phyloP scores from a whole-genome alignment of 73 alveolate genomes.

The Paramecium sonneborni region DNA sequence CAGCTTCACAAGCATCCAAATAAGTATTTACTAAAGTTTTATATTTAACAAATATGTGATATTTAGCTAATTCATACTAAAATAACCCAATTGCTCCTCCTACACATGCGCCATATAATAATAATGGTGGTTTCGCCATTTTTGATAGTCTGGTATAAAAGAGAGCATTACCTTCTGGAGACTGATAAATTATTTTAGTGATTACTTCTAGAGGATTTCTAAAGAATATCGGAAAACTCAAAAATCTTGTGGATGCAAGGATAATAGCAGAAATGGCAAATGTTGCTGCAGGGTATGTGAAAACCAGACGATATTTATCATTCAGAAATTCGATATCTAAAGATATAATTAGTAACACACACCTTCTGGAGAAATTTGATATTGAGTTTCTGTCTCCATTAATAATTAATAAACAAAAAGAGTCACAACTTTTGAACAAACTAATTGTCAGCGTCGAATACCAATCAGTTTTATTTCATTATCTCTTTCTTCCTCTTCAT shows the following conservation, averaged over 20 bases:
- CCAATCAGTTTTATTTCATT: neutral
- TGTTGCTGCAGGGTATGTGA: neutral
- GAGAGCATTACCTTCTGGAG: conserved; percentile 11
- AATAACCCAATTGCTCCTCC: conserved; percentile 10
- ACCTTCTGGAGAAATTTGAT: conserved; percentile 7
- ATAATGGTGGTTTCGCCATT: neutral
- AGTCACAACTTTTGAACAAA: neutral
- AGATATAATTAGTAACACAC: neutral
- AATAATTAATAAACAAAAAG: conserved; percentile 33
- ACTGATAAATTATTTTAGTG: neutral
- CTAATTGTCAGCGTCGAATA: neutral
- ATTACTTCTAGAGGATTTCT: neutral
- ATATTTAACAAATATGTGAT: neutral
- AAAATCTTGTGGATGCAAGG: neutral
- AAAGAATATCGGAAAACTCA: neutral
- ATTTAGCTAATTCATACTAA: neutral
- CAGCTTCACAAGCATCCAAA: conserved; percentile 19
- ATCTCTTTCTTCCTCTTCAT: conserved; percentile 16
- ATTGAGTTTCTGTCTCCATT: conserved; percentile 1
- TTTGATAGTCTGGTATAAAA: neutral
- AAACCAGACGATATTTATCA: neutral
- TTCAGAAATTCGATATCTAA: neutral
- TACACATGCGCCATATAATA: conserved; percentile 19
- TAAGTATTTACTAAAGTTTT: neutral
- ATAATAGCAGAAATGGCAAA: neutral